Conservation (phyloP, 495 filamentous ascomycete species). For the Xylaria scruposa region DNA sequence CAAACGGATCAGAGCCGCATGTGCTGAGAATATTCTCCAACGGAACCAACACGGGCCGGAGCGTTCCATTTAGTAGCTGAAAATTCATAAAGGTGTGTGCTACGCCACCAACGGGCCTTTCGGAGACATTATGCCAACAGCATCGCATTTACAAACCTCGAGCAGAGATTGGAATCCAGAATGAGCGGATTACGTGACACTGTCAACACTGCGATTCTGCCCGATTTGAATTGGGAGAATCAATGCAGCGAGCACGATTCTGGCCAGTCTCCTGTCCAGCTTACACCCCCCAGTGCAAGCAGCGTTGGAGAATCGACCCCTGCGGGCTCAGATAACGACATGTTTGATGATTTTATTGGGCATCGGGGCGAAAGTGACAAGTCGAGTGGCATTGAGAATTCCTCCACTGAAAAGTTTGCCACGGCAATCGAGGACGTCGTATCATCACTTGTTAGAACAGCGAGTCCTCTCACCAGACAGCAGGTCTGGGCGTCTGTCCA, state of each 20-base stretch:
- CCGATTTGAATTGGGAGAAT: not conserved
- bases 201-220: not conserved
- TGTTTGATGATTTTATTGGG: not conserved
- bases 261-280: not conserved
- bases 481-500: slow-evolving; percentile 11
- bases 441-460: slow-evolving; percentile 1
- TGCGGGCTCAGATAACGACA: slow-evolving; percentile 8
- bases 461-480: not conserved
- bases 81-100: not conserved
- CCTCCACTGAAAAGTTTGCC: not conserved
- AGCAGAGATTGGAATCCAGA: not conserved
- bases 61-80: not conserved
- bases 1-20: slow-evolving; percentile 4
- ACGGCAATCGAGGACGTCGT: not conserved
- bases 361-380: not conserved
- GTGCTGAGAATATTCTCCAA: not conserved
- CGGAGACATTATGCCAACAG: not conserved
- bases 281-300: slow-evolving; percentile 15
- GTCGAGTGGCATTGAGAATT: not conserved
- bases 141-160: not conserved
- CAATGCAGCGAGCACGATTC: not conserved
- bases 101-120: not conserved
- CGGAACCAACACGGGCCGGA: not conserved
- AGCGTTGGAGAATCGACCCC: slow-evolving; percentile 13
- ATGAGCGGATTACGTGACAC: not conserved